Conservation (phyloP, 306 rosid genomes). For the Quercus rubra region DNA sequence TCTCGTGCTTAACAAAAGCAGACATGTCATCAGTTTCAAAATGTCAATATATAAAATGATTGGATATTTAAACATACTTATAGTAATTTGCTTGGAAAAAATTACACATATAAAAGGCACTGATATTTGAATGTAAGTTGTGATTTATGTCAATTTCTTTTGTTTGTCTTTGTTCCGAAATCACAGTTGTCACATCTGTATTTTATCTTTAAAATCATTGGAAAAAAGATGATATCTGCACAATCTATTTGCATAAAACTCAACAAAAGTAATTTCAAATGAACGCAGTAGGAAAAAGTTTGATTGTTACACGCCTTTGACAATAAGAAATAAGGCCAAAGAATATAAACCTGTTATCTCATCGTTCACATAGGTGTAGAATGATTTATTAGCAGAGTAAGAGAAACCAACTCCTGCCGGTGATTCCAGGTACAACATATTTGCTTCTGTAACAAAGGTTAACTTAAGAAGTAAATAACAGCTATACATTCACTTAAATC, state of each 20-base stretch:
- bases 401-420: slow-evolving; percentile 54
- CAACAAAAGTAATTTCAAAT: not conserved
- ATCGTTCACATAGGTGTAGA: slow-evolving; percentile 25
- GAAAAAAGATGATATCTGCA: no score
- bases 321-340: not conserved
- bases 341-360: slow-evolving; percentile 31
- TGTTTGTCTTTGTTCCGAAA: no score
- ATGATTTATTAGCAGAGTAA: slow-evolving; percentile 27
- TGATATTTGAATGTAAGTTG: no score
- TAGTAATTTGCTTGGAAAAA: no score
- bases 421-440: slow-evolving; percentile 42
- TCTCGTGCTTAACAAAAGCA: slow-evolving; percentile 27
- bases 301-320: not conserved
- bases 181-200: no score
- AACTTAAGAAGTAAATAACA: not conserved
- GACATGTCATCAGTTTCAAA: not conserved
- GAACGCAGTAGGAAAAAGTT: not conserved
- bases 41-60: no score
- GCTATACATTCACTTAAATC: no score
- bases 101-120: no score
- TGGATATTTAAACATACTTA: no score
- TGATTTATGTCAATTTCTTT: no score
- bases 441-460: slow-evolving; percentile 26
- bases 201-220: no score
- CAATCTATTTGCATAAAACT: no score